Evolutionary conservation across 2,329 filamentous ascomycete species (phyloP).

Genomic region (Orbilia ellipsospora): DNA sequence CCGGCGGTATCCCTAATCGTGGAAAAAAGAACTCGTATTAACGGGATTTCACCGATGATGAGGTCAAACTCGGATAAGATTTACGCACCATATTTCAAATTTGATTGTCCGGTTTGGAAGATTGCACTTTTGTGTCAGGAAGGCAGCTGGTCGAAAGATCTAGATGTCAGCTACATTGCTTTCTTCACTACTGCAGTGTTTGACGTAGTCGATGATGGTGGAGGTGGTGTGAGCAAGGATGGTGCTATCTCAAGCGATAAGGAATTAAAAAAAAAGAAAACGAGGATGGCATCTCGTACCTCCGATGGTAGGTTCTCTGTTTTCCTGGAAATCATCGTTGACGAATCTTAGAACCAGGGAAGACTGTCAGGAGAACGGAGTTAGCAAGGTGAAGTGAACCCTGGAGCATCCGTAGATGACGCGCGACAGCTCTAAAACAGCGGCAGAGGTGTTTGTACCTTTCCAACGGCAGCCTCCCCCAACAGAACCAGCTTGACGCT

Average conservation of each 20-base stretch:
- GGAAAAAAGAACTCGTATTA: not conserved
- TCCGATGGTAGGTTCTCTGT: constrained; percentile 99
- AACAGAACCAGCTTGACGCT: constrained; percentile 99
- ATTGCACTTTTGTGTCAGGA: constrained; percentile 98
- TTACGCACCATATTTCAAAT: constrained; percentile 80
- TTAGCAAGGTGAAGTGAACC: constrained; percentile 55
- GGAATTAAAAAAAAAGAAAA: constrained; percentile 22
- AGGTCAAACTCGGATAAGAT: not conserved
- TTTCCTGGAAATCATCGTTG: constrained; percentile 99
- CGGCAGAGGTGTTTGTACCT: constrained; percentile 70
- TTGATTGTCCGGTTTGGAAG: constrained; percentile 91
- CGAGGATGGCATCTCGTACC: constrained; percentile 67
- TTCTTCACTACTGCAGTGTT: not conserved
- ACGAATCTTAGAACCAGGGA: constrained; percentile 98
- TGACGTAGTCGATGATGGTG: not conserved
- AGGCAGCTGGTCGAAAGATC: constrained; percentile 74
- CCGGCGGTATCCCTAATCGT: constrained; percentile 81
- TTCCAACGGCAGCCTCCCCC: constrained; percentile 97
- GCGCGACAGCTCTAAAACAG: constrained; percentile 10
- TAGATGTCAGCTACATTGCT: constrained; percentile 51
- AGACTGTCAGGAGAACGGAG: constrained; percentile 70
- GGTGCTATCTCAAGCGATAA: constrained; percentile 39
- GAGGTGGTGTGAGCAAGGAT: constrained; percentile 1
- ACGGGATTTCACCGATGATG: not conserved
- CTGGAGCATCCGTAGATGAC: constrained; percentile 50